These are phyloP conservation scores for Colletotrichum kahawae DNA, from an alignment of 2,329 filamentous ascomycete genomes.

Conservation along the genomic window DNA sequence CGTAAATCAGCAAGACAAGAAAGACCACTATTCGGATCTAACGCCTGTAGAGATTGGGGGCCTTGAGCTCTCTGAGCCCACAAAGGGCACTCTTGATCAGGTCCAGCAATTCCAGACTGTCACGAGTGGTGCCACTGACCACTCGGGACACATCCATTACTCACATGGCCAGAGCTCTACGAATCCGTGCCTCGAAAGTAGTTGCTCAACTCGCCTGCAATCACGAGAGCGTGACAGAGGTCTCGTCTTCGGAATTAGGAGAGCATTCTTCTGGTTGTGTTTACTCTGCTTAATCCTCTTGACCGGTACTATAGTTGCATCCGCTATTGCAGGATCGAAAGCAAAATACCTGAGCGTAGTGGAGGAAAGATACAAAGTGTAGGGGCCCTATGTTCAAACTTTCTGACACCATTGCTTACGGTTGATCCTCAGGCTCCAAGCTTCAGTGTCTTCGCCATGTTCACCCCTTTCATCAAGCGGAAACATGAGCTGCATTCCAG, in stretches of 20 bases:
- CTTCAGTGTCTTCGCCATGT: not conserved
- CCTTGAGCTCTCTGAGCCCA: too few relatives aligned
- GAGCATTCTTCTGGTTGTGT: not conserved
- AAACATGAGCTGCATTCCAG: not conserved
- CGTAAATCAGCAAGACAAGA: too few relatives aligned
- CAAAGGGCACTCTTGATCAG: too few relatives aligned
- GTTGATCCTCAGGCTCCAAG: not conserved
- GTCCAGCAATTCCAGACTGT: too few relatives aligned
- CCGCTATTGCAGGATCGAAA: not conserved
- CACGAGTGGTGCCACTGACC: too few relatives aligned
- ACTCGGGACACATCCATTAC: too few relatives aligned
- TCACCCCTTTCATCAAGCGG: not conserved
- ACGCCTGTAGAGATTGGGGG: too few relatives aligned
- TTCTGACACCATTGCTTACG: not conserved
- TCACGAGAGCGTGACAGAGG: not conserved
- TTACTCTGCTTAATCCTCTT: not conserved
- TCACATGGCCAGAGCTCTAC: too few relatives aligned
- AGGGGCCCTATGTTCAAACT: not conserved
- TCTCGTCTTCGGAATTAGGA: not conserved
- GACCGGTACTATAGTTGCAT: not conserved
- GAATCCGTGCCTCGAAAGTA: too few relatives aligned
- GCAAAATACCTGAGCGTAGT: not conserved
- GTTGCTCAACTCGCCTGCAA: not conserved
- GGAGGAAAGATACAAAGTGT: not conserved
- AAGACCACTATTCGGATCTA: too few relatives aligned